These are phyloP conservation scores for Entophlyctis luteolus DNA, from an alignment of 192 early-diverging fungal genomes.

Conservation along the genomic window DNA sequence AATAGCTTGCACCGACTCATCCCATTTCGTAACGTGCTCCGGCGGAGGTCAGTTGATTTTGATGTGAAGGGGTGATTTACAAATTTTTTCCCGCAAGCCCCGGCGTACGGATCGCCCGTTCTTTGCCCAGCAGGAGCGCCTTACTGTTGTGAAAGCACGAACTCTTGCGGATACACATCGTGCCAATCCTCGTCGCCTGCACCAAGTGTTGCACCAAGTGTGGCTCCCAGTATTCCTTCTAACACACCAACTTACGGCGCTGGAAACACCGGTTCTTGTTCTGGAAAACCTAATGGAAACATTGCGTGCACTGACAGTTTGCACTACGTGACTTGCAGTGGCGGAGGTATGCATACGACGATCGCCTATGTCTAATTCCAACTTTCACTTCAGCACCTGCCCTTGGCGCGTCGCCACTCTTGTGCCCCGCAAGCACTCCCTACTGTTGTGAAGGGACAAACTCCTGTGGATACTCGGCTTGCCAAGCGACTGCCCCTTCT, in stretches of 20 bases:
- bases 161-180: too few species aligned
- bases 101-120: neutral
- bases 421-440: too few species aligned
- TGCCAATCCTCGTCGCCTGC: too few species aligned
- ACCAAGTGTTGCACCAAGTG: too few species aligned
- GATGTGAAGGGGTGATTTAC: too few species aligned
- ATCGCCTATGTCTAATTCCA: too few species aligned
- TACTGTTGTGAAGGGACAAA: too few species aligned
- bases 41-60: neutral
- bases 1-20: neutral
- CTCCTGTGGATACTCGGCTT: too few species aligned
- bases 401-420: neutral
- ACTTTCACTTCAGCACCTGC: neutral
- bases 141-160: too few species aligned
- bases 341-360: neutral
- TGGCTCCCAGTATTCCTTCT: too few species aligned
- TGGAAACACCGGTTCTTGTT: neutral
- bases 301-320: neutral
- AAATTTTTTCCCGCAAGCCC: neutral
- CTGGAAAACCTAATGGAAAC: neutral
- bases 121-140: too few species aligned
- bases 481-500: too few species aligned
- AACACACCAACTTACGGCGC: neutral
- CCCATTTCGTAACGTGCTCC: neutral
- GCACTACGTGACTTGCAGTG: neutral